These are phyloP conservation scores for Saccharomyces hybrid DNA, from an alignment of 1,139 yeast species.

Conservation along the genomic window DNA sequence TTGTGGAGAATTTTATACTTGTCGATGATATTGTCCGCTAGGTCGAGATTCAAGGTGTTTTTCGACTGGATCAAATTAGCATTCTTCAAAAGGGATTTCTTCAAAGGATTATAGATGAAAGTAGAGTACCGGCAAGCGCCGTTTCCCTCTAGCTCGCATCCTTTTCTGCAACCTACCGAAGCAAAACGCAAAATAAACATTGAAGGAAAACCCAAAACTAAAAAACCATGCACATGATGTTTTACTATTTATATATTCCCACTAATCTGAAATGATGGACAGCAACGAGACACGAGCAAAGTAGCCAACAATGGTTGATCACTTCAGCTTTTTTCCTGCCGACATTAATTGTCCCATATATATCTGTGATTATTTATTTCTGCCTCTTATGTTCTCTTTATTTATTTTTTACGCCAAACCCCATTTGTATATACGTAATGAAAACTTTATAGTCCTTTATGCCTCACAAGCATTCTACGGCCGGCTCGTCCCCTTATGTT, in stretches of 20 bases:
- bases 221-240: background rate
- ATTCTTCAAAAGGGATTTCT: conserved; percentile 81
- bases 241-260: background rate
- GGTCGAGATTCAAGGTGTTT: conserved; percentile 78
- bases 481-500: background rate
- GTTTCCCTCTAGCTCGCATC: background rate
- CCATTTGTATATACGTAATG: background rate
- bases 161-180: background rate
- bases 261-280: background rate
- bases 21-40: conserved; percentile 83
- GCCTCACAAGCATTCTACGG: background rate
- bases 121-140: background rate
- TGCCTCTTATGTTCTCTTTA: background rate
- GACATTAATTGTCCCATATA: background rate
- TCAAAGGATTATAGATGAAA: conserved; percentile 33
- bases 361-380: background rate
- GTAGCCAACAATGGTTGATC: background rate
- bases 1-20: conserved; percentile 93
- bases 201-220: no score
- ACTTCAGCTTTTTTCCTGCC: background rate
- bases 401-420: background rate
- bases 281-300: background rate
- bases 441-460: background rate
- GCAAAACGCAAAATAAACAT: background rate
- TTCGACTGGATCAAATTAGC: conserved; percentile 86